Evolutionary conservation across 352 stramenopile genomes (phyloP).

Genomic region (Pythium rhizo-oryzae): DNA sequence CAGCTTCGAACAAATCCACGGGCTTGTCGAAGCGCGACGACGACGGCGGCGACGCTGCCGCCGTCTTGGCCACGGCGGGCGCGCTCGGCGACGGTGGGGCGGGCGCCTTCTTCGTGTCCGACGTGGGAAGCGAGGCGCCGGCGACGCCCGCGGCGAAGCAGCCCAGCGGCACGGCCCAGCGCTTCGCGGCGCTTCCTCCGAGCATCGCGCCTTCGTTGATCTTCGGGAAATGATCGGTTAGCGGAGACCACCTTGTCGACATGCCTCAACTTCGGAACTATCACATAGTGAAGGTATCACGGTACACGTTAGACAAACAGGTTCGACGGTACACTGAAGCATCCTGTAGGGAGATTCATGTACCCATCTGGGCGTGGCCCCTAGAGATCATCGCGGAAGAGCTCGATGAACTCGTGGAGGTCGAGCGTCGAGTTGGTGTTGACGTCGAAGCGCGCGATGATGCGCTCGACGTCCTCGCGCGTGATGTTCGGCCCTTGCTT

Average conservation of each 20-base stretch:
- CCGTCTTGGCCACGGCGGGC: neutral
- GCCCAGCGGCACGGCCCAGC: conserved; percentile 26
- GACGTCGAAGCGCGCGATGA: conserved; percentile 77
- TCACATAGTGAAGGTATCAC: neutral
- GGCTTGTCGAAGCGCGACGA: conserved; percentile 34
- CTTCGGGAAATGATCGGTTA: neutral
- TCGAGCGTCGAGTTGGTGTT: conserved; percentile 78
- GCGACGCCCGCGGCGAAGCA: conserved; percentile 32
- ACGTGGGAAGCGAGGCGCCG: conserved; percentile 24
- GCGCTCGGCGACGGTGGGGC: neutral
- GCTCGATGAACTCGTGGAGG: conserved; percentile 77
- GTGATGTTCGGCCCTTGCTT: conserved; percentile 33
- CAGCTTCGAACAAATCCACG: conserved; percentile 62
- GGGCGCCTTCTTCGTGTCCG: neutral
- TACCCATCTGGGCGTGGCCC: conserved; percentile 15
- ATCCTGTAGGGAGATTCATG: too few relatives aligned
- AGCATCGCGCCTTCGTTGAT: neutral
- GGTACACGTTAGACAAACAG: neutral
- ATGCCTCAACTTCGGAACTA: neutral
- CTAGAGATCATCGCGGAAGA: conserved; percentile 75
- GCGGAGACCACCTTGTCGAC: neutral
- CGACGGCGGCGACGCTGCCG: neutral
- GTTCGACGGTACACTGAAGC: too few relatives aligned
- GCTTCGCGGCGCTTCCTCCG: conserved; percentile 14
- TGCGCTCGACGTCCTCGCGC: conserved; percentile 61